phyloP scores from a whole-genome alignment of 441 rosid species.

The Pelargonium citronellum region DNA sequence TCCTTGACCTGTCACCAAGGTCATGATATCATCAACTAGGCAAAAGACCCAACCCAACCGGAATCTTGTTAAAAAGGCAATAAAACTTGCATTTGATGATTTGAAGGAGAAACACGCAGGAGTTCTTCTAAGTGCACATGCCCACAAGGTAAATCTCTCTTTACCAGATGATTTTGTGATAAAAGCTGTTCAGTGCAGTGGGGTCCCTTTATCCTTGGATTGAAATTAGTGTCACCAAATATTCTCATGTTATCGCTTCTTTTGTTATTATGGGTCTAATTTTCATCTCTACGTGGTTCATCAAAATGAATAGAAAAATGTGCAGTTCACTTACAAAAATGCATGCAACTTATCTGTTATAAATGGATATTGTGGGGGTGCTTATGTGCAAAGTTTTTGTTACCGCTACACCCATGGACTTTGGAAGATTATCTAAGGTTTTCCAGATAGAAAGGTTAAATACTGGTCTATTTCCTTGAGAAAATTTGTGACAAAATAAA shows the following conservation, averaged over 20 bases:
- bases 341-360: neutral
- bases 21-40: constrained; percentile 27
- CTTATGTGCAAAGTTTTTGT: neutral
- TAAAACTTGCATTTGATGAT: constrained; percentile 65
- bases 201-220: neutral
- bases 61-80: constrained; percentile 49
- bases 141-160: constrained; percentile 50
- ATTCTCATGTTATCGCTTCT: neutral
- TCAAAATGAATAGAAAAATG: neutral
- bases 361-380: neutral
- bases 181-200: neutral
- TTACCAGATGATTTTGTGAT: neutral
- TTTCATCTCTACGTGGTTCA: neutral
- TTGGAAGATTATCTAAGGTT: no score
- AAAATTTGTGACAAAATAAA: neutral
- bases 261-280: neutral
- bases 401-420: neutral
- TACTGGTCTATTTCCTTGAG: neutral
- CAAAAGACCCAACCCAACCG: constrained; percentile 39
- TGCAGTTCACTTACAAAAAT: neutral
- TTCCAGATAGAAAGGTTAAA: neutral
- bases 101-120: constrained; percentile 71
- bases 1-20: constrained; percentile 42
- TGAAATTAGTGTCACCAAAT: neutral
- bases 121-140: constrained; percentile 59